Evolutionary conservation across 306 rosid genomes (phyloP).

Genomic region (Myrica gale): DNA sequence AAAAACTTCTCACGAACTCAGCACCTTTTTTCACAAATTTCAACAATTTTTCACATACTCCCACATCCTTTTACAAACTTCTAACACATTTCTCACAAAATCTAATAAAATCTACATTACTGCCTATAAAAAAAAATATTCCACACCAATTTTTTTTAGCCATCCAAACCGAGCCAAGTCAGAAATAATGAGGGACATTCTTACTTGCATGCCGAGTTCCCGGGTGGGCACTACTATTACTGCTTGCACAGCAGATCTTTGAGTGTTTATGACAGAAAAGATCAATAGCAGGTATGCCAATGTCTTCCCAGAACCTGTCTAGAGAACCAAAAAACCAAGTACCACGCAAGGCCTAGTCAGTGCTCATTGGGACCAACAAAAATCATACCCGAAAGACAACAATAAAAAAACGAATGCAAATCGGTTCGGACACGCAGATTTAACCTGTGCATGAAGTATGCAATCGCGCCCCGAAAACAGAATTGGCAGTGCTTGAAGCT

Average conservation of each 20-base stretch:
- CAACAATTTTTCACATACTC: too few relatives aligned
- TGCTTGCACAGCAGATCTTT: slow-evolving; percentile 72
- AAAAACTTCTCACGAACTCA: too few relatives aligned
- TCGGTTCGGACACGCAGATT: slow-evolving; percentile 17
- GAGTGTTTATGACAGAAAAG: slow-evolving; percentile 50
- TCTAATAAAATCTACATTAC: too few relatives aligned
- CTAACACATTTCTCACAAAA: too few relatives aligned
- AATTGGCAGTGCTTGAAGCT: slow-evolving; percentile 62
- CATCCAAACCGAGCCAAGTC: too few relatives aligned
- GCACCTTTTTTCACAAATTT: too few relatives aligned
- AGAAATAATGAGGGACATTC: slow-evolving; percentile 25
- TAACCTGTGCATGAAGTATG: slow-evolving; percentile 92
- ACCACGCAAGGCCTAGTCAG: slow-evolving; percentile 10
- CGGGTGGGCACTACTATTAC: slow-evolving; percentile 86
- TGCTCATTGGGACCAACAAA: neutral
- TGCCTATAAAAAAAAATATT: neutral
- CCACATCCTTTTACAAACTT: too few relatives aligned
- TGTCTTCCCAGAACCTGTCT: slow-evolving; percentile 99
- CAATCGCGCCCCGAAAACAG: slow-evolving; percentile 74
- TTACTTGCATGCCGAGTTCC: slow-evolving; percentile 96
- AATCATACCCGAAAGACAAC: neutral
- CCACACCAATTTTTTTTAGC: neutral
- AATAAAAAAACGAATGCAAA: neutral
- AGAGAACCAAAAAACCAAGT: slow-evolving; percentile 37
- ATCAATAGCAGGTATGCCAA: slow-evolving; percentile 80